Base-by-base conservation (phyloP, 2,329 filamentous ascomycete genomes). In the Ophiostoma piceae region DNA sequence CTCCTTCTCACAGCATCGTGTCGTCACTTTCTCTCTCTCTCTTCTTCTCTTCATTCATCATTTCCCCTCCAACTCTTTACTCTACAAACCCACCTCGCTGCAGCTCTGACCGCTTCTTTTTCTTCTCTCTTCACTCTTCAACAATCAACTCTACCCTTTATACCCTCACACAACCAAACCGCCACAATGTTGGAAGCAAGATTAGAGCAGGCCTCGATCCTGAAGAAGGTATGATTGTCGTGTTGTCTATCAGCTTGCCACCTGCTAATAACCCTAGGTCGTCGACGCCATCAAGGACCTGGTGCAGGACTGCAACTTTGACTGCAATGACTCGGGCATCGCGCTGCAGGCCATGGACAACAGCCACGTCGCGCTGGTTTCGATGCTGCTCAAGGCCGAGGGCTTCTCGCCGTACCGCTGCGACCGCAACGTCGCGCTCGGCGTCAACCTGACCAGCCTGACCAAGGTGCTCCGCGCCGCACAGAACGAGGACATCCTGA, bases 341-440 rank as follows among this genome's bases (percentile, higher is more conserved):
- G 94, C 94, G 68, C 91, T 99, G 70, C 95, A 99, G 83, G 95
- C 95, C 78, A 99, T 99, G 96, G 95, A 99, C 85, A 99, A 98
- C 88, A 98, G 94, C 67, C 95, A 99, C 83, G 95, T 99, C 76
- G 95, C 95, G 73, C 92, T 99, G 69, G 95, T 99, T 69, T 97
- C 95, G 74, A 99, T 99, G 95, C 89, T 96, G 86, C 91, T 99
- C 80, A 95, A 95, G 84, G 91, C 94, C 72, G 95, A 98, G 79
- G 89, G 89, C 75, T 99, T 99, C 85, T 90, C 89, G 7, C 94
- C 93, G 68, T 99, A 92, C 86, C 92, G 95, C 80, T 99, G 95
- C 86, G 95, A 99, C 83, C 94, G 96, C 79, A 99, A 99, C 84
- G 94, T 99, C 76, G 94, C 95, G 37, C 92, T 99, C 73, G 95